Percentiles rank a stretch among this genome's conserved stretches.
Evolutionary conservation across 345 rosid genomes (phyloP).

Genomic region (Alliaria petiolata): DNA sequence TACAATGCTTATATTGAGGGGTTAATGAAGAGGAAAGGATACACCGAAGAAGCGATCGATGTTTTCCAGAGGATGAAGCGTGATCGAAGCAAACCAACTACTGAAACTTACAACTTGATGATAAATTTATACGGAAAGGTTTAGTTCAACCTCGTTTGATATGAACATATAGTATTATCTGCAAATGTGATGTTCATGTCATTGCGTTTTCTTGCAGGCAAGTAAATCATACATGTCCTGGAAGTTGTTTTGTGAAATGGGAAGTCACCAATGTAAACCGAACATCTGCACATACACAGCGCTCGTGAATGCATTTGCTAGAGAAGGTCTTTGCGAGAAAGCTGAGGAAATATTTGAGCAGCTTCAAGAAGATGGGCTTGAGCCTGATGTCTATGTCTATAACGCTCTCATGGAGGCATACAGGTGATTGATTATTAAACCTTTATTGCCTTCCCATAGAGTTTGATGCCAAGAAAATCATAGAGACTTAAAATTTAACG

Average conservation of each 20-base stretch:
- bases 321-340: slow-evolving; percentile 93
- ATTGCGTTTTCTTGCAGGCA: slow-evolving; percentile 44
- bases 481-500: neutral
- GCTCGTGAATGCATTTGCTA: slow-evolving; percentile 86
- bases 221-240: slow-evolving; percentile 77
- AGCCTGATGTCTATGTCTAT: slow-evolving; percentile 87
- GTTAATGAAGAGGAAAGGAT: slow-evolving; percentile 63
- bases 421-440: slow-evolving; percentile 42
- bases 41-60: slow-evolving; percentile 54
- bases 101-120: slow-evolving; percentile 84
- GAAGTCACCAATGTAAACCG: slow-evolving; percentile 66
- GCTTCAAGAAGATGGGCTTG: slow-evolving; percentile 79
- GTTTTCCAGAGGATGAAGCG: slow-evolving; percentile 73
- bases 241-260: slow-evolving; percentile 80
- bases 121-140: slow-evolving; percentile 94
- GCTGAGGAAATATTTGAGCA: slow-evolving; percentile 93
- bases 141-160: neutral
- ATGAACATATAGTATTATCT: neutral
- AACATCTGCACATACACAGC: slow-evolving; percentile 89
- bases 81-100: slow-evolving; percentile 57
- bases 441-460: neutral
- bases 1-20: slow-evolving; percentile 89
- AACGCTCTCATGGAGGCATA: slow-evolving; percentile 95
- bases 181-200: neutral
- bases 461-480: slow-evolving; percentile 12